Evolutionary conservation across 106 monocot genomes (phyloP), one percentile per base, ranked within the genome.

Genomic region (Amphibolis antarctica): DNA sequence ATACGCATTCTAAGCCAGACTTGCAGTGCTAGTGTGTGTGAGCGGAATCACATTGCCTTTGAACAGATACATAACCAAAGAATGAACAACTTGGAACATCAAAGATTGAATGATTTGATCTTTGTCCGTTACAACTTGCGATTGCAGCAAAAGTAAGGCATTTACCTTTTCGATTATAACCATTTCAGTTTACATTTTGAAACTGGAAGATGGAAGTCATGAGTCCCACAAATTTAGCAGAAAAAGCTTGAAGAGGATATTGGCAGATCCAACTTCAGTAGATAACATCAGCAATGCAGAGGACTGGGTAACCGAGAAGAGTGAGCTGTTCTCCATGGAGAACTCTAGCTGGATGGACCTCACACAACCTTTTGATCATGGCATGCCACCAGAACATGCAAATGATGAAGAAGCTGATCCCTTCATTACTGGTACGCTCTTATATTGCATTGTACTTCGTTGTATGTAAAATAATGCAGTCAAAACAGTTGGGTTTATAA

Each of bases 1-100:
- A 74, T 88, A 31, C 82, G 86, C 21, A 82, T 98, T 54, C 91
- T 98, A 44, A 91, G 84, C 36, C 98, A 98, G 72, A 82, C 86
- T 21, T 98, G 91, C 75, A 98, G 98, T 53, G 76, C 81, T 47
- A 82, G 79, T 44, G 87, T 82, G 66, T 82, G 72, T 52, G 80
- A 85, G 25, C 75, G 79, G 24, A 65, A 59, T 56, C 60, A 69
- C 59, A 75, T 80, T 73, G 74, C 84, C 64, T 98, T 88, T 25
- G 98, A 91, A 62, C 85, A 88, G 75, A 76, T 85, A 60, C 81
- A 87, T 71, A 77, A 75, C 46, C 80, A 84, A 65, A 59, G 70
- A 71, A 85, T 78, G 69, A 99, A 91, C 63, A 65, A 24, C 60
- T 71, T 85, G 67, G 91, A 99, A 64, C 86, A 79, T 66, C 98